Percentiles rank a stretch among this genome's conserved stretches.
Evolutionary conservation across 2,329 filamentous ascomycete species (phyloP).

Genomic region (Alternaria alternata): DNA sequence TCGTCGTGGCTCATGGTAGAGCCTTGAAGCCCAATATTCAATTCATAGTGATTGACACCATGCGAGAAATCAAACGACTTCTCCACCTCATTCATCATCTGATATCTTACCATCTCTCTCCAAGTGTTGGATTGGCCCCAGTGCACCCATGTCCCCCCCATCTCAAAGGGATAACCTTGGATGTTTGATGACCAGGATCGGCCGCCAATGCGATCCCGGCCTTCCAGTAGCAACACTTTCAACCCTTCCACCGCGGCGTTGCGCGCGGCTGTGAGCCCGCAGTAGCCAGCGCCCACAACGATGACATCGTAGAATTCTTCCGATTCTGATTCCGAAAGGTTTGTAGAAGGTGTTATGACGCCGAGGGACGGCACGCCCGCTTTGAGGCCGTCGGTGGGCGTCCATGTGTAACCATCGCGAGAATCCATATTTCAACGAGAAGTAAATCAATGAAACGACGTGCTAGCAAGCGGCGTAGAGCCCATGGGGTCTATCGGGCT

Average conservation of each 20-base stretch:
- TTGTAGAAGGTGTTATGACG: constrained; percentile 24
- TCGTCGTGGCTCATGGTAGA: constrained; percentile 54
- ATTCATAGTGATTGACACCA: constrained; percentile 55
- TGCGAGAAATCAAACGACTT: constrained; percentile 52
- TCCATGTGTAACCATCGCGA: constrained; percentile 35
- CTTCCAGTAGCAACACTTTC: constrained; percentile 49
- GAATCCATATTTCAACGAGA: constrained; percentile 18
- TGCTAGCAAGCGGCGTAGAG: too few relatives aligned
- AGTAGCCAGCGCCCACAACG: constrained; percentile 36
- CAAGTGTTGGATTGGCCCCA: constrained; percentile 31
- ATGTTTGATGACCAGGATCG: constrained; percentile 54
- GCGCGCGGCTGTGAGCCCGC: constrained; percentile 35
- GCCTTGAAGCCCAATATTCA: constrained; percentile 43
- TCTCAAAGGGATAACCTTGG: constrained; percentile 47
- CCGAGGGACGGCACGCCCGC: constrained; percentile 31
- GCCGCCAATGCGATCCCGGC: constrained; percentile 54
- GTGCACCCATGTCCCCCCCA: constrained; percentile 55
- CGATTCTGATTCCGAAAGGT: constrained; percentile 20
- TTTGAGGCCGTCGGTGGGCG: constrained; percentile 21
- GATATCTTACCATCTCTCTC: constrained; percentile 57
- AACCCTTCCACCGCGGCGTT: constrained; percentile 30
- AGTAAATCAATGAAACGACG: too few relatives aligned
- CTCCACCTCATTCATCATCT: constrained; percentile 44
- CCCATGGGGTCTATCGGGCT: rapidly evolving
- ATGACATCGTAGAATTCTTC: constrained; percentile 31